Conservation (phyloP, 495 filamentous ascomycete genomes). For the Penicillium bialowiezense region DNA sequence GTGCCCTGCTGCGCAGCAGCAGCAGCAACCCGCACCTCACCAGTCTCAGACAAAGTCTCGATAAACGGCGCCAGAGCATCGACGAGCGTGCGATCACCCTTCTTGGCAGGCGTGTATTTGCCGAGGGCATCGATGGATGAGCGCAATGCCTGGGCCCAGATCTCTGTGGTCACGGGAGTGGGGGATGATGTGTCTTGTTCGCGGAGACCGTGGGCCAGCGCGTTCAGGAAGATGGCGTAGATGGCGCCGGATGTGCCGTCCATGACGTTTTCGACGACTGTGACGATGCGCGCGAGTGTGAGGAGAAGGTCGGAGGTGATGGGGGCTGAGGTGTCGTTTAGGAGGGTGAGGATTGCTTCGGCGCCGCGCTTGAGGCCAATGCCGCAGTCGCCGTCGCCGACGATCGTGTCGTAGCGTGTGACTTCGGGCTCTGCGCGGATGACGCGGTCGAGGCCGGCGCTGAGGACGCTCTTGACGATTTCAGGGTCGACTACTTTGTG, state of each 20-base stretch:
- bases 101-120: conserved; percentile 85
- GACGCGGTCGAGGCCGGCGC: conserved; percentile 65
- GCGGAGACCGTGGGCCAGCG: conserved; percentile 73
- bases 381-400: conserved; percentile 96
- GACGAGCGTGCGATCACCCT: conserved; percentile 85
- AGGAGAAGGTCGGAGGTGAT: conserved; percentile 66
- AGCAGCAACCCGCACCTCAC: conserved; percentile 66
- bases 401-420: conserved; percentile 85
- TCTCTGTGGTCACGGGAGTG: conserved; percentile 46
- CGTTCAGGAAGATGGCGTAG: conserved; percentile 94
- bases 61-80: conserved; percentile 90
- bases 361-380: conserved; percentile 87
- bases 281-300: conserved; percentile 72
- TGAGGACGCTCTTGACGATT: conserved; percentile 57
- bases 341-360: conserved; percentile 71
- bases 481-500: conserved; percentile 52
- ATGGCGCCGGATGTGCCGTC: conserved; percentile 94
- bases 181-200: conserved; percentile 48
- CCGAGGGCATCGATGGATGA: conserved; percentile 67
- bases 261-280: conserved; percentile 84
- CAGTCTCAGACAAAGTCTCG: conserved; percentile 58
- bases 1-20: conserved; percentile 72
- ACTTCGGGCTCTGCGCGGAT: conserved; percentile 79
- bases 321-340: conserved; percentile 48
- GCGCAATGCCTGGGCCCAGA: conserved; percentile 74